Evolutionary conservation across 2,329 filamentous ascomycete species (phyloP), one percentile per base, ranked within the genome.

Genomic region (Hymenoscyphus repandus): DNA sequence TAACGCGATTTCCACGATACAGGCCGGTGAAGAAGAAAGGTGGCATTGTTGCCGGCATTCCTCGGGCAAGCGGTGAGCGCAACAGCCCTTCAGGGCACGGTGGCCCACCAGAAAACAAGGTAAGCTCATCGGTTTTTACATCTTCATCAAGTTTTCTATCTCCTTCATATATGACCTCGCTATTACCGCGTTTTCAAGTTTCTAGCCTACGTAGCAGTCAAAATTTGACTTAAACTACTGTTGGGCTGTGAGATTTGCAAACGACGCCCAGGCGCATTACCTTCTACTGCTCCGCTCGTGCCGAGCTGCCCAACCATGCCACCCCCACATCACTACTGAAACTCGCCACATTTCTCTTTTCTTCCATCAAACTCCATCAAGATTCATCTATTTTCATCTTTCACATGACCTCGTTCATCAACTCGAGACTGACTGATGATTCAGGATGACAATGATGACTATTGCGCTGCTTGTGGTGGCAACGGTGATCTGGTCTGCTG

Each of bases 401-500:
- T 20, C 44, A 46, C 20, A 33, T 45, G 42, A 33, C 31, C 37
- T 40, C 32, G 40, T 45, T 9, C 6, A 27, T 37, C 15, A 32
- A n/a, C 18, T 45, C 17, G 30, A 41, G 27, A 53, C 62, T 66
- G 51, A 65, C 61, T 52, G 43, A 56, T 59, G 50, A 41, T 47
- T 49, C 66, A 79, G 75, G 74, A 80, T 60, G 86, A 96, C 56
- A 95, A 95, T 68, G 89, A 93, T 68, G 92, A 97, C 68, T 86
- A 86, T 65, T 99, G 92, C 73, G 85, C 85, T 55, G 83, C 90
- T 41, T 99, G 93, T 71, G 82, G 85, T 63, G 87, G 86, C 57
- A 86, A 82, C 59, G 92, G 92, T 51, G 83, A 90, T 60, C 79
- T 99, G 56, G 78, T 97, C 58, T 96, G 91, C 71, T 99, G 93